phyloP scores from a whole-genome alignment of 257 asterid species.

The Forsythia viridissima region DNA sequence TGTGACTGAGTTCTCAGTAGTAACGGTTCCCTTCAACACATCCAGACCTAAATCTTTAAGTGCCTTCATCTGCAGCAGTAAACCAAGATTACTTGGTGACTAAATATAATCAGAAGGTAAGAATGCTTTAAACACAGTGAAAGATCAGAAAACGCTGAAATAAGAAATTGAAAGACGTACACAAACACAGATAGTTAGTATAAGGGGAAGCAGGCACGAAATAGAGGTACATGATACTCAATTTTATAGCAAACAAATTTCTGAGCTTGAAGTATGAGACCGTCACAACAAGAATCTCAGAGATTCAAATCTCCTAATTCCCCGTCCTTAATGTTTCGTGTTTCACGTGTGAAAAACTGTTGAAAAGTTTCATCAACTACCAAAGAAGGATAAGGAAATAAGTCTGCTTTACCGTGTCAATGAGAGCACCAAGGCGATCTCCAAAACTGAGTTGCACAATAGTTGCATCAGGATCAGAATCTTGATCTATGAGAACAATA shows the following conservation, averaged over 20 bases:
- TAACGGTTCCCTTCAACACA: slow-evolving; percentile 87
- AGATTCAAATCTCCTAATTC: neutral
- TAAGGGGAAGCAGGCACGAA: neutral
- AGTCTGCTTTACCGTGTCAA: slow-evolving; percentile 70
- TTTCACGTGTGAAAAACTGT: neutral
- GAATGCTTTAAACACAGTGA: neutral
- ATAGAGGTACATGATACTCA: neutral
- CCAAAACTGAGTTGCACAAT: slow-evolving; percentile 93
- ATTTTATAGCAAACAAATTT: neutral
- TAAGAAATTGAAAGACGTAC: neutral
- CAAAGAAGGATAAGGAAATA: neutral
- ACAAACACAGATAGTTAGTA: neutral
- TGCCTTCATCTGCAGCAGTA: slow-evolving; percentile 82
- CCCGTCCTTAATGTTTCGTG: neutral
- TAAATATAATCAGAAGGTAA: slow-evolving; percentile 10
- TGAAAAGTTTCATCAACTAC: neutral
- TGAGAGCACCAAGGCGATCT: slow-evolving; percentile 95
- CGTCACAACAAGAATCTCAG: neutral
- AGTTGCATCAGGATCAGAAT: slow-evolving; percentile 80
- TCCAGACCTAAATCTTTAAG: slow-evolving; percentile 94
- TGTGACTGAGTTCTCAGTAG: slow-evolving; percentile 73
- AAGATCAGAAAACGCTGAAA: neutral
- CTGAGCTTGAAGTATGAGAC: neutral
- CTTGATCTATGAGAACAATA: slow-evolving; percentile 87
- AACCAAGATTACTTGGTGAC: slow-evolving; percentile 14